Conservation (phyloP, 225 moss, liverwort and hornwort species). For the Ulota crispa region DNA sequence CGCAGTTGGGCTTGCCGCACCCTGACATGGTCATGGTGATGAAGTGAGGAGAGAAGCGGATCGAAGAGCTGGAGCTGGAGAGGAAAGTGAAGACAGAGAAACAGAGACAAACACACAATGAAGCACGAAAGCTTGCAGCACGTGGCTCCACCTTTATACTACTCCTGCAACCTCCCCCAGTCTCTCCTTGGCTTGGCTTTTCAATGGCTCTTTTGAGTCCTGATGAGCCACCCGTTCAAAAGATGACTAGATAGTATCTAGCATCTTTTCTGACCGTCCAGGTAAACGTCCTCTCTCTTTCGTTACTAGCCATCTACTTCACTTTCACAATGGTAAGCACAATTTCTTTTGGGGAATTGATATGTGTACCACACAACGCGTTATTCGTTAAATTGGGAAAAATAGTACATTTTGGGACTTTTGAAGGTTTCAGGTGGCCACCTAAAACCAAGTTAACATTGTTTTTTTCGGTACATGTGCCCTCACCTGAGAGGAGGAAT, state of each 20-base stretch:
- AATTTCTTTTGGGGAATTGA: neutral
- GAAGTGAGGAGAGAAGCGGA: neutral
- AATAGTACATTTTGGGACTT: no score
- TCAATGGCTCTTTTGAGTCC: neutral
- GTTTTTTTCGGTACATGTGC: no score
- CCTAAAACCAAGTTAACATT: no score
- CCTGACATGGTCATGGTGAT: constrained; percentile 30
- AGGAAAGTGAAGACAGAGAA: neutral
- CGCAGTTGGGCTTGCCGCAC: constrained; percentile 40
- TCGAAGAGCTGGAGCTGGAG: neutral
- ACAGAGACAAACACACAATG: neutral
- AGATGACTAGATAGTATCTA: neutral
- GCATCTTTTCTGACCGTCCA: neutral
- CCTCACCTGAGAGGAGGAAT: no score
- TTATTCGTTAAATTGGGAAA: no score
- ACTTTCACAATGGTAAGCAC: neutral
- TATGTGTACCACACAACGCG: no score
- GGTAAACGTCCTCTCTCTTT: neutral
- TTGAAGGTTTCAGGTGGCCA: no score
- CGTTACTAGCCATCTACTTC: neutral
- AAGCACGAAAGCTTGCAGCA: neutral
- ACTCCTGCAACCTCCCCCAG: neutral
- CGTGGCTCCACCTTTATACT: constrained; percentile 17
- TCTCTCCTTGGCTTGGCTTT: neutral
- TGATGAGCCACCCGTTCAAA: neutral